These are phyloP conservation scores for Lachnellula willkommii DNA, from an alignment of 2,329 filamentous ascomycete genomes.

Conservation along the genomic window DNA sequence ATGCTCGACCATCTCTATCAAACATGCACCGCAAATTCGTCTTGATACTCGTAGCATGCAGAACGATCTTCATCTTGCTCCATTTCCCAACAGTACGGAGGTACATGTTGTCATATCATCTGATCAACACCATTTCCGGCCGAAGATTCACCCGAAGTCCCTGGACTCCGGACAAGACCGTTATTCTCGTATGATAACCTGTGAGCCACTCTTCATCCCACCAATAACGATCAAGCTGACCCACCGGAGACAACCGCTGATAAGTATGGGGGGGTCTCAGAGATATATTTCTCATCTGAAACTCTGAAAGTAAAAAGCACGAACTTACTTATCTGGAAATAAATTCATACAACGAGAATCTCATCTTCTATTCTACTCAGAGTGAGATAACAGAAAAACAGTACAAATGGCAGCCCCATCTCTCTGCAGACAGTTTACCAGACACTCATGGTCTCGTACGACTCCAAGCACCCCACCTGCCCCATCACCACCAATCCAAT, in stretches of 20 bases:
- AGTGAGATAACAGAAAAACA: neutral
- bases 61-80: too few relatives aligned
- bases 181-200: neutral
- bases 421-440: constrained; percentile 1
- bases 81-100: too few relatives aligned
- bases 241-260: constrained; percentile 6
- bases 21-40: too few relatives aligned
- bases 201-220: neutral
- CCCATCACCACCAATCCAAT: neutral
- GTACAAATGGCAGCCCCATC: constrained; percentile 2
- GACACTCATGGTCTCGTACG: neutral
- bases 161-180: neutral
- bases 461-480: neutral
- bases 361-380: neutral
- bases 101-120: neutral
- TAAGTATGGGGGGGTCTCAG: neutral
- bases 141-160: neutral
- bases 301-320: neutral
- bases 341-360: neutral
- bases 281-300: constrained; percentile 1
- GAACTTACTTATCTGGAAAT: neutral
- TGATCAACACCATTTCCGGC: neutral
- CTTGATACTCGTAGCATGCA: too few relatives aligned
- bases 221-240: neutral
- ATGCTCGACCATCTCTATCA: neutral